phyloP scores from a whole-genome alignment of 345 rosid species.

The Noccaea bulbosa region DNA sequence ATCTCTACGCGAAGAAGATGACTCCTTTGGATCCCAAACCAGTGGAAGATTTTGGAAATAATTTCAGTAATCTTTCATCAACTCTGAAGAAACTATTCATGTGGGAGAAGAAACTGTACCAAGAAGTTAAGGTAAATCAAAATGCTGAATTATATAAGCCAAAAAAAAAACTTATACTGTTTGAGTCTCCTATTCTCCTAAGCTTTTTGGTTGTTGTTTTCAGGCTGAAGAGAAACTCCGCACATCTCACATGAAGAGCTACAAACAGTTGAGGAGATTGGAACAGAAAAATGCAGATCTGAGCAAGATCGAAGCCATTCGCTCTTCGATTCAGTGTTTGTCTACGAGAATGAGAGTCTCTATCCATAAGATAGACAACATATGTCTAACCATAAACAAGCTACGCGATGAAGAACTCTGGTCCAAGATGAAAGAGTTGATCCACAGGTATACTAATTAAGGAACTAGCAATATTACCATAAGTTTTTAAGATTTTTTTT shows the following conservation, averaged over 20 bases:
- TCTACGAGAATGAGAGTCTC: slow-evolving; percentile 62
- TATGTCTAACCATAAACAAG: slow-evolving; percentile 52
- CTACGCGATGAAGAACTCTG: slow-evolving; percentile 72
- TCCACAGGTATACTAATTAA: slow-evolving; percentile 54
- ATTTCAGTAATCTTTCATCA: slow-evolving; percentile 55
- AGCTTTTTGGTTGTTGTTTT: slow-evolving; percentile 1
- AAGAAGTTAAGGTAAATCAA: slow-evolving; percentile 65
- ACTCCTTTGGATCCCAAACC: slow-evolving; percentile 16
- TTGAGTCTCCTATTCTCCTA: too few species aligned
- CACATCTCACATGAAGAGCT: slow-evolving; percentile 49
- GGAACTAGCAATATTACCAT: not conserved
- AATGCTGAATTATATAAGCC: not conserved
- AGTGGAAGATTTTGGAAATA: slow-evolving; percentile 43
- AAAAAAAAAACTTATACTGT: too few species aligned
- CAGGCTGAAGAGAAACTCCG: slow-evolving; percentile 78
- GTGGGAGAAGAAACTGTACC: slow-evolving; percentile 80
- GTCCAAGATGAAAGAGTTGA: slow-evolving; percentile 55
- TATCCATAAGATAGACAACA: slow-evolving; percentile 64
- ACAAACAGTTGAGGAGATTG: slow-evolving; percentile 53
- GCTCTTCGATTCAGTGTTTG: slow-evolving; percentile 45
- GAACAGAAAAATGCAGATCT: slow-evolving; percentile 51
- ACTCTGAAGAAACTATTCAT: slow-evolving; percentile 57
- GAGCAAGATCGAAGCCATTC: slow-evolving; percentile 50
- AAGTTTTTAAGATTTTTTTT: not conserved
- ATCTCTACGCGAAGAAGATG: slow-evolving; percentile 42